phyloP scores from a whole-genome alignment of 257 asterid species.

The Nicotiana tabacum region DNA sequence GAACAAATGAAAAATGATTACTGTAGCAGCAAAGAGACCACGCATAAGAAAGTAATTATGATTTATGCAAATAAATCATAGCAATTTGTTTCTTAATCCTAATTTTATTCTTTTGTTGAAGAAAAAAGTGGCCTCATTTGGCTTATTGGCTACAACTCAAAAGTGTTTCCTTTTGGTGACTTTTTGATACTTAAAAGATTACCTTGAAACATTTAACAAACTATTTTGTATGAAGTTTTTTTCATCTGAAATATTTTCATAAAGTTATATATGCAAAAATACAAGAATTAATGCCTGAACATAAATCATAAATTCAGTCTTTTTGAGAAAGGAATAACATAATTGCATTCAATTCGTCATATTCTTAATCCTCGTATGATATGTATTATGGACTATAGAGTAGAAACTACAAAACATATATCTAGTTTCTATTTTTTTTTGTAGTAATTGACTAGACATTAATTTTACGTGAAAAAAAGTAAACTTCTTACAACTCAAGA shows the following conservation, averaged over 20 bases:
- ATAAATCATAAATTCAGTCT: too few relatives aligned
- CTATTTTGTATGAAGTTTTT: too few relatives aligned
- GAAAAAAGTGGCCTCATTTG: neutral
- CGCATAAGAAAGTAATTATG: neutral
- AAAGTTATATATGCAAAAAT: neutral
- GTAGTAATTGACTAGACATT: too few relatives aligned
- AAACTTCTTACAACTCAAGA: too few relatives aligned
- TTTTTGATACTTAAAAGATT: neutral
- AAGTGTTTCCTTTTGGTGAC: too few relatives aligned
- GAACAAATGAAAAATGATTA: neutral
- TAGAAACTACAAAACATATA: too few relatives aligned
- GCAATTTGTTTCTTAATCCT: neutral
- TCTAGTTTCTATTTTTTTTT: too few relatives aligned
- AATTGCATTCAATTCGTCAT: neutral
- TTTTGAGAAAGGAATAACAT: too few relatives aligned
- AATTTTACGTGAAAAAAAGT: too few relatives aligned
- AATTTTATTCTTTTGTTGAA: neutral
- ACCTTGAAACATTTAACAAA: neutral
- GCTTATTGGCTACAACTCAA: too few relatives aligned
- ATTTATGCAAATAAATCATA: neutral
- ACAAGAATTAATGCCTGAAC: too few relatives aligned
- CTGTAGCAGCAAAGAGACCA: neutral
- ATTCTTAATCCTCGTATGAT: neutral
- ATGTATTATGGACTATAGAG: neutral
- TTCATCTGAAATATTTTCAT: too few relatives aligned